These are phyloP conservation scores for Desmodesmus armatus DNA, from an alignment of 139 green algal genomes.

Conservation along the genomic window DNA sequence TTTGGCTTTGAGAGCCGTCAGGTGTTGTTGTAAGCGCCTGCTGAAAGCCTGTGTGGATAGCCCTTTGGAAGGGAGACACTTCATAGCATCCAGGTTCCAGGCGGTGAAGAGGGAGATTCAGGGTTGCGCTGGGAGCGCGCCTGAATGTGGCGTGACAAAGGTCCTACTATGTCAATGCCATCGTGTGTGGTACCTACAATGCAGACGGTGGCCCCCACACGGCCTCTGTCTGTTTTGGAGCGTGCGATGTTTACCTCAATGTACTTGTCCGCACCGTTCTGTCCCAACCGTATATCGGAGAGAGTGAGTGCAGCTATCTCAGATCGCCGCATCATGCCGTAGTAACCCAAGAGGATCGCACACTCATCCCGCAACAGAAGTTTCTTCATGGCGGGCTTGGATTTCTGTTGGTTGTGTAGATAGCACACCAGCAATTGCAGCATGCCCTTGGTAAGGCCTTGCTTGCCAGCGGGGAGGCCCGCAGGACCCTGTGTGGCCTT, in stretches of 20 bases:
- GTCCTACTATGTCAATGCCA: background rate
- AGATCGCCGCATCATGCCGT: constrained; percentile 16
- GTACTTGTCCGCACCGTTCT: background rate
- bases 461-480: background rate
- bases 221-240: background rate
- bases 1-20: too few species aligned
- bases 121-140: too few species aligned
- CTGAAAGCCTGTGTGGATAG: too few species aligned
- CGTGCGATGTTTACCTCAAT: background rate
- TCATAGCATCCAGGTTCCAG: too few species aligned
- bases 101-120: too few species aligned
- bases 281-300: background rate
- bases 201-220: background rate
- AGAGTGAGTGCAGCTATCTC: constrained; percentile 3
- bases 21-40: too few species aligned
- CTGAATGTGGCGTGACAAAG: too few species aligned
- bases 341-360: constrained; percentile 7
- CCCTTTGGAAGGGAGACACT: too few species aligned
- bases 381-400: background rate
- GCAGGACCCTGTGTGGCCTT: background rate
- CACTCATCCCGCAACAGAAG: background rate
- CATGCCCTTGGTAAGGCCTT: background rate
- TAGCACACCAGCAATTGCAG: background rate
- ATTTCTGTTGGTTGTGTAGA: background rate
- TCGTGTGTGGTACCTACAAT: constrained; percentile 1